A percentile compares a stretch with the other conserved stretches of the same genome.
phyloP scores from a whole-genome alignment of 148 eudicot genomes.

The Heliamphora exappendiculata region DNA sequence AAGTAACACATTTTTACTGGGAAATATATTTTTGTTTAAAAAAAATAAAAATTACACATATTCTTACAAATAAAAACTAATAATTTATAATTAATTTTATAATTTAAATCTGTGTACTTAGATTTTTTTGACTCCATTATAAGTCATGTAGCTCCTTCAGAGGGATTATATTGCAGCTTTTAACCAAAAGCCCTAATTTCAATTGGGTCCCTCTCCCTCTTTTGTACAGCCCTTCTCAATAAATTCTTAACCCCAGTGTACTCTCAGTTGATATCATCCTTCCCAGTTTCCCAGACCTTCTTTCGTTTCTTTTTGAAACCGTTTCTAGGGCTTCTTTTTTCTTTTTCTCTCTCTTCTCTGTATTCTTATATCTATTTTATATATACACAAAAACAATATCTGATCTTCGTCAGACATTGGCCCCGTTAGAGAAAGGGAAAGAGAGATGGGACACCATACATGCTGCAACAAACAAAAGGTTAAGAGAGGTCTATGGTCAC shows the following conservation, averaged over 20 bases:
- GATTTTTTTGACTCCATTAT: no score
- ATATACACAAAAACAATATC: not conserved
- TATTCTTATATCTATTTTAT: not conserved
- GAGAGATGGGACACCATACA: constrained; percentile 70
- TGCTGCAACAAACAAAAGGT: constrained; percentile 90
- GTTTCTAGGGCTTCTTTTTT: not conserved
- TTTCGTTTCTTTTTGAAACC: not conserved
- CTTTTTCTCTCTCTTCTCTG: constrained; percentile 5
- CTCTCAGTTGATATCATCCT: constrained; percentile 11
- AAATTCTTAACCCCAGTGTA: constrained; percentile 20
- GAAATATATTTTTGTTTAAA: no score
- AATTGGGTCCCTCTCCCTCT: constrained; percentile 9
- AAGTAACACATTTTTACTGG: no score
- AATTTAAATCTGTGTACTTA: no score
- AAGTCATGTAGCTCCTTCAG: no score
- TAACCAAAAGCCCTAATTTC: constrained; percentile 14
- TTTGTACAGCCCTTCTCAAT: constrained; percentile 16
- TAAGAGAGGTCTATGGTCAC: constrained; percentile 90
- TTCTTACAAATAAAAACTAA: no score
- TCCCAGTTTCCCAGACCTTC: constrained; percentile 3
- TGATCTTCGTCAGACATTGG: constrained; percentile 5
- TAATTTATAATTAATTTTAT: no score
- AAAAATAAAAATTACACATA: no score
- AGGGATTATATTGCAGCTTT: not conserved
- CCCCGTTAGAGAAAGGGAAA: constrained; percentile 7